These are phyloP conservation scores for Aphanomyces astaci DNA, from an alignment of 352 stramenopile species.

Conservation along the genomic window DNA sequence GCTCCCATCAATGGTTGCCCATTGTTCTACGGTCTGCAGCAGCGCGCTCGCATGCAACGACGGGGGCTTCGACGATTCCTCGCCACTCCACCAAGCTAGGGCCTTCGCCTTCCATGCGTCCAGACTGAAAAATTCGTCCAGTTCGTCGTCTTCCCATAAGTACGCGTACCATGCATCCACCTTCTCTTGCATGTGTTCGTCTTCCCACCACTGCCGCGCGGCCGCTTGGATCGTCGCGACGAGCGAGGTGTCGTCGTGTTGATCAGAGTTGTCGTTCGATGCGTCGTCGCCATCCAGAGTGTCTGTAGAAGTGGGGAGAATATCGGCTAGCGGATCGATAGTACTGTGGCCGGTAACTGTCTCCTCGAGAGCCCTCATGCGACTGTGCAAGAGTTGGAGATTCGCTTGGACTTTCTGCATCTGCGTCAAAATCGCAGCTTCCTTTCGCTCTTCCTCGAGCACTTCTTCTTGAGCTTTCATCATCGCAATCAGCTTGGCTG, in stretches of 20 bases:
- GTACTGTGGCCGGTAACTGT: conserved; percentile 27
- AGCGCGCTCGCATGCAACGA: neutral
- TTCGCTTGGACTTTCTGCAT: conserved; percentile 39
- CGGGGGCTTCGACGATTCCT: neutral
- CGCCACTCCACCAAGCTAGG: neutral
- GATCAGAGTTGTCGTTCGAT: neutral
- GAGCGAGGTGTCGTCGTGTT: neutral
- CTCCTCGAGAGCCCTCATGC: conserved; percentile 44
- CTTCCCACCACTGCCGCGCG: neutral
- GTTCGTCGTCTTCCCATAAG: conserved; percentile 13
- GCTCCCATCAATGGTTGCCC: neutral
- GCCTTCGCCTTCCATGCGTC: neutral
- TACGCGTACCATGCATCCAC: neutral
- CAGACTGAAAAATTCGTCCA: neutral
- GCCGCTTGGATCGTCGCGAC: neutral
- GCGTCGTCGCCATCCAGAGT: neutral
- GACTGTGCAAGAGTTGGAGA: conserved; percentile 55
- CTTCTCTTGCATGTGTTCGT: neutral
- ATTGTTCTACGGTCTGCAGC: neutral
- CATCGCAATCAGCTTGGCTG: conserved; percentile 33
- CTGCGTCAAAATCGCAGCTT: conserved; percentile 42
- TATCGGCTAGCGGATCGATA: neutral
- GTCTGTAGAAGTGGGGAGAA: neutral
- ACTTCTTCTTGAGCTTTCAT: conserved; percentile 21
- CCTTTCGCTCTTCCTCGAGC: conserved; percentile 33